Conservation (phyloP, 75 land plant species). For the Gnetum montanum region DNA sequence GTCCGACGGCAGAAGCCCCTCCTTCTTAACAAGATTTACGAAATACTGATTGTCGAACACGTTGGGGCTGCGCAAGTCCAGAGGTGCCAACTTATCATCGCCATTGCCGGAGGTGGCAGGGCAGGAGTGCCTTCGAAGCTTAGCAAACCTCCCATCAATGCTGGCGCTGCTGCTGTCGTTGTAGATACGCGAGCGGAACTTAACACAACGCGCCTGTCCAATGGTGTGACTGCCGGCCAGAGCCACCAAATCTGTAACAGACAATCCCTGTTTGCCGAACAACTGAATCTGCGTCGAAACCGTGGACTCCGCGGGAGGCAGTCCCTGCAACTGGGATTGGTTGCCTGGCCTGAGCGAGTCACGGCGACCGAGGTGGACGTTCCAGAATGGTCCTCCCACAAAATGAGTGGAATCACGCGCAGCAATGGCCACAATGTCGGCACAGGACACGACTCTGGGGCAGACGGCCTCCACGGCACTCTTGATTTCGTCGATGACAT, state of each 20-base stretch:
- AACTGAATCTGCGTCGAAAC: not conserved
- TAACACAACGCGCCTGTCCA: not conserved
- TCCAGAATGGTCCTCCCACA: slow-evolving; percentile 3
- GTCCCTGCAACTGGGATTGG: not conserved
- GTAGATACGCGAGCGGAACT: not conserved
- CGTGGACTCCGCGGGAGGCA: slow-evolving; percentile 8
- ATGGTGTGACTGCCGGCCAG: slow-evolving; percentile 13
- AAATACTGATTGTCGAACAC: slow-evolving; percentile 66
- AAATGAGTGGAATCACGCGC: too few species aligned
- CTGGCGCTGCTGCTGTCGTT: not conserved
- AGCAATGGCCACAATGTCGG: too few species aligned
- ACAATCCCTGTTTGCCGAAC: not conserved
- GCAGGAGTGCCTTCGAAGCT: slow-evolving; percentile 21
- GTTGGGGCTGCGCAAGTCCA: slow-evolving; percentile 37
- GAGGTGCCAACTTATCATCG: not conserved
- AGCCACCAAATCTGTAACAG: not conserved
- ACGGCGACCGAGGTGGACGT: not conserved
- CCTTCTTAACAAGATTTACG: slow-evolving; percentile 33
- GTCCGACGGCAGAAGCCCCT: slow-evolving; percentile 63
- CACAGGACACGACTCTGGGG: too few species aligned
- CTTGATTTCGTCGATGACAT: too few species aligned
- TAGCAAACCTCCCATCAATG: slow-evolving; percentile 22
- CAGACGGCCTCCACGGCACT: too few species aligned
- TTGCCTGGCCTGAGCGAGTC: not conserved
- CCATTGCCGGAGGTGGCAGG: slow-evolving; percentile 22